Evolutionary conservation across 164 flowering plant genomes (phyloP).

Genomic region (Akebia trifoliata): DNA sequence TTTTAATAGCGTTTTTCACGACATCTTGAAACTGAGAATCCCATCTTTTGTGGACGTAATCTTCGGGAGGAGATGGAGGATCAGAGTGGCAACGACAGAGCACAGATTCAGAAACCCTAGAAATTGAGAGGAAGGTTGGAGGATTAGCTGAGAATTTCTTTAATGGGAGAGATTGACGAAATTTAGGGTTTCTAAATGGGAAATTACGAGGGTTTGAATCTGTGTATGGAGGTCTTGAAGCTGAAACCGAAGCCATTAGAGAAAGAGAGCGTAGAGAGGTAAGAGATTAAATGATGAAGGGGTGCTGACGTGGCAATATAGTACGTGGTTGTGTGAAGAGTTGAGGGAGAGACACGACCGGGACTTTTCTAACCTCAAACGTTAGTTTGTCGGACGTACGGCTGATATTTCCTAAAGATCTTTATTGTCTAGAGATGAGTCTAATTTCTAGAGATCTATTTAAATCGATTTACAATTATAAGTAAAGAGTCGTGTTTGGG

Average conservation of each 20-base stretch:
- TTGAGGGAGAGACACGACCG: too few species aligned
- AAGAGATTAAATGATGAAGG: not conserved
- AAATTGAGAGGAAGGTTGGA: not conserved
- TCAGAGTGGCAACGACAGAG: slow-evolving; percentile 39
- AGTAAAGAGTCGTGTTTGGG: too few species aligned
- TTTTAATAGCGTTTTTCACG: slow-evolving; percentile 31
- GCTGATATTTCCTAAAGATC: too few species aligned
- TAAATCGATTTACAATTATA: too few species aligned
- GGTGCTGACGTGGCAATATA: not conserved
- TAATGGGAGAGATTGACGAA: slow-evolving; percentile 8
- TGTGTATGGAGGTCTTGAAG: slow-evolving; percentile 12
- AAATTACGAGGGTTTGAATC: slow-evolving; percentile 20
- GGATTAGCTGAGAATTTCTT: slow-evolving; percentile 14
- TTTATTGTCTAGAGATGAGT: too few species aligned
- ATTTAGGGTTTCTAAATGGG: slow-evolving; percentile 12
- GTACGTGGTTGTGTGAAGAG: not conserved
- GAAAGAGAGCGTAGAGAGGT: not conserved
- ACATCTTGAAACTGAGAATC: slow-evolving; percentile 42
- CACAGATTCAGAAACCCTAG: slow-evolving; percentile 28
- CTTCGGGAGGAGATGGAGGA: slow-evolving; percentile 24
- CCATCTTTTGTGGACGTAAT: slow-evolving; percentile 34
- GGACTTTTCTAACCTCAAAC: too few species aligned
- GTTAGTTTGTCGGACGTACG: too few species aligned
- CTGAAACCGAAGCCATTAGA: slow-evolving; percentile 13
- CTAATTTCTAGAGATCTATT: too few species aligned